phyloP scores from a whole-genome alignment of 2,329 filamentous ascomycete species.

The Curvularia hawaiiensis region DNA sequence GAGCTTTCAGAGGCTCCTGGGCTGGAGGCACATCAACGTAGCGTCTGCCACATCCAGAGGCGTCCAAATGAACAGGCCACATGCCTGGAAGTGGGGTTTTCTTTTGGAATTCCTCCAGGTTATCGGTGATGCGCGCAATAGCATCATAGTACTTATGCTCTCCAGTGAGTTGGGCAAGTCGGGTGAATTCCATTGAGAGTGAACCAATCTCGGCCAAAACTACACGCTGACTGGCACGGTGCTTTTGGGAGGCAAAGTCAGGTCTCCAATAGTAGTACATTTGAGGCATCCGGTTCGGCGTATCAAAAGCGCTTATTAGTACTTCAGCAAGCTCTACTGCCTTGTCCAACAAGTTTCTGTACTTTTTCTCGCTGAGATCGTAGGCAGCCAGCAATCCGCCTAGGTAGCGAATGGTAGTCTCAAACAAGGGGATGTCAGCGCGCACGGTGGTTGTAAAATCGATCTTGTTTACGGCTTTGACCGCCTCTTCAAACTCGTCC shows the following conservation, averaged over 20 bases:
- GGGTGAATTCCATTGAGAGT: slow-evolving; percentile 56
- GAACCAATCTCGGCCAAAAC: slow-evolving; percentile 56
- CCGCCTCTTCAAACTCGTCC: slow-evolving; percentile 68
- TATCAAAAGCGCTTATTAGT: slow-evolving; percentile 70
- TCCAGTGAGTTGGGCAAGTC: slow-evolving; percentile 53
- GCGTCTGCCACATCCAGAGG: slow-evolving; percentile 44
- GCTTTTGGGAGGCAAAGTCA: slow-evolving; percentile 43
- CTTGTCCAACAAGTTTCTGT: slow-evolving; percentile 62
- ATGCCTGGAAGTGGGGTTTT: slow-evolving; percentile 54
- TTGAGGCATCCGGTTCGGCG: slow-evolving; percentile 69
- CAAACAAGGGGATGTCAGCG: slow-evolving; percentile 67
- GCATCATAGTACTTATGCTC: slow-evolving; percentile 56
- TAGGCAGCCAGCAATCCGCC: slow-evolving; percentile 73
- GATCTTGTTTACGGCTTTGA: slow-evolving; percentile 62
- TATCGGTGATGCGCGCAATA: slow-evolving; percentile 52
- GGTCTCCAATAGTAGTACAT: slow-evolving; percentile 62
- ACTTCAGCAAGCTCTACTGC: slow-evolving; percentile 68
- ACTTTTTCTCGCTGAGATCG: slow-evolving; percentile 64
- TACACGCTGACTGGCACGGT: slow-evolving; percentile 49
- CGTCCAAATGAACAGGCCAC: slow-evolving; percentile 55
- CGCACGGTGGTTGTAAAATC: slow-evolving; percentile 63
- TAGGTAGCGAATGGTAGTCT: slow-evolving; percentile 73
- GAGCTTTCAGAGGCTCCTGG: slow-evolving; percentile 30
- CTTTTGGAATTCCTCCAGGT: slow-evolving; percentile 52
- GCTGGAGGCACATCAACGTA: slow-evolving; percentile 31